Percentiles rank a stretch among this genome's conserved stretches.
Evolutionary conservation across 345 rosid genomes (phyloP).

Genomic region (thale cress (Arabidopsis thaliana)): TAIR10.1 NC_003076.8:3158001-3158500

Average conservation of each 20-base stretch:
- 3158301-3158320: neutral
- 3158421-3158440: constrained; percentile 97
- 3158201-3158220: constrained; percentile 54
- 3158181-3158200: constrained; percentile 92
- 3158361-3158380: constrained; percentile 68
- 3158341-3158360: constrained; percentile 85
- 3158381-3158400: constrained; percentile 77
- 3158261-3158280: constrained; percentile 35
- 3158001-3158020: constrained; percentile 54
- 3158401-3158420: constrained; percentile 94
- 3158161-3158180: constrained; percentile 89
- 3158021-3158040: constrained; percentile 48
- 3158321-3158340: constrained; percentile 47
- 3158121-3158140: constrained; percentile 69
- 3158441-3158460: constrained; percentile 86
- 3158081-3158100: constrained; percentile 55
- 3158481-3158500: constrained; percentile 12
- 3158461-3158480: constrained; percentile 97
- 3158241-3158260: constrained; percentile 70
- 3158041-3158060: constrained; percentile 42
- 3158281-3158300: neutral
- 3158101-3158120: constrained; percentile 52
- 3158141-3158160: constrained; percentile 63
- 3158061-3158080: constrained; percentile 62
- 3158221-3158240: constrained; percentile 46